phyloP scores from a whole-genome alignment of 768 basidiomycete genomes.

The Lentinula edodes region DNA sequence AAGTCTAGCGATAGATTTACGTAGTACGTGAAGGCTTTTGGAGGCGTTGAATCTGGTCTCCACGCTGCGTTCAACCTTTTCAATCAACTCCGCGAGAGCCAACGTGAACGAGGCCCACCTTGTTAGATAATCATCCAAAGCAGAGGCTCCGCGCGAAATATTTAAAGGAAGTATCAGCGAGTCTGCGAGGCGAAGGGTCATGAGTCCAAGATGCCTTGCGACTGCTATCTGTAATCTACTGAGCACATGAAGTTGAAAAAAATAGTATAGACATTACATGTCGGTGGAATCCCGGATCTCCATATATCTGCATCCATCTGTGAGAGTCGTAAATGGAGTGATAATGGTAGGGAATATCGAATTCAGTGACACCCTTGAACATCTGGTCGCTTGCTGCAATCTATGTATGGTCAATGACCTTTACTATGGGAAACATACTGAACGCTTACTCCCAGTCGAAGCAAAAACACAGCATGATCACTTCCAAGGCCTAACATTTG shows the following conservation, averaged over 20 bases:
- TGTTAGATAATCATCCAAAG: conserved; percentile 19
- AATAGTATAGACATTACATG: conserved; percentile 42
- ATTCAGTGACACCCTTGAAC: conserved; percentile 25
- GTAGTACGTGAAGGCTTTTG: conserved; percentile 36
- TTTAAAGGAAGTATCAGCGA: conserved; percentile 62
- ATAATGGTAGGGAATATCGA: conserved; percentile 71
- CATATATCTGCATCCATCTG: conserved; percentile 69
- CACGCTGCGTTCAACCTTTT: background rate
- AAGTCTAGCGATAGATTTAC: conserved; percentile 40
- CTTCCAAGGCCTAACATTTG: conserved; percentile 73
- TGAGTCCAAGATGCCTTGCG: conserved; percentile 53
- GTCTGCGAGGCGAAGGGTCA: conserved; percentile 46
- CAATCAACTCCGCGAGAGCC: background rate
- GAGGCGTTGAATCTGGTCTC: conserved; percentile 6
- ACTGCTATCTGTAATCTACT: conserved; percentile 36
- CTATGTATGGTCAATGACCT: conserved; percentile 14
- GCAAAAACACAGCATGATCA: conserved; percentile 90
- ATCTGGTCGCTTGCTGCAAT: conserved; percentile 40
- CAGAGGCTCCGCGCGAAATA: conserved; percentile 58
- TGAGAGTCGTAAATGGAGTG: conserved; percentile 70
- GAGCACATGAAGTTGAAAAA: background rate
- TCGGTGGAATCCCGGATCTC: conserved; percentile 68
- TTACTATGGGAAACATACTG: background rate
- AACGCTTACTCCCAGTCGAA: conserved; percentile 53
- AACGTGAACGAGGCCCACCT: conserved; percentile 4